These are phyloP conservation scores for Gentiana dahurica DNA, from an alignment of 257 asterid genomes.

Conservation along the genomic window DNA sequence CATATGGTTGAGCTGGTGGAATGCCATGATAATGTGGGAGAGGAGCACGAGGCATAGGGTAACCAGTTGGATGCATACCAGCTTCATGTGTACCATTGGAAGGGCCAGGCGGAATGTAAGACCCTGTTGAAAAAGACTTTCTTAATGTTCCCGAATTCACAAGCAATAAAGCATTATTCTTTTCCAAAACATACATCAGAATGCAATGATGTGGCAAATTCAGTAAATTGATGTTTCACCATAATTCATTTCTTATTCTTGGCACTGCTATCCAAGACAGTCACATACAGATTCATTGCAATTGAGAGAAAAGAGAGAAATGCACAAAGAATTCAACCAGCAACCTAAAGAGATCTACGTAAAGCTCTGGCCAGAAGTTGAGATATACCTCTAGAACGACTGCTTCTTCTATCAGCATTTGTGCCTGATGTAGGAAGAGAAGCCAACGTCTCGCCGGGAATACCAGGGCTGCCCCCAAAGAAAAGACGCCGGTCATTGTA, in stretches of 20 bases:
- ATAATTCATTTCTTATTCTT: too few relatives aligned
- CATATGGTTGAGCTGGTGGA: slow-evolving; percentile 79
- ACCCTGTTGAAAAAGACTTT: slow-evolving; percentile 41
- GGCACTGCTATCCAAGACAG: background rate
- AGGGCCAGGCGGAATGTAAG: slow-evolving; percentile 72
- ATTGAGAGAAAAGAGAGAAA: background rate
- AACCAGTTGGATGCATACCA: slow-evolving; percentile 77
- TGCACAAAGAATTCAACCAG: background rate
- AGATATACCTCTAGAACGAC: slow-evolving; percentile 73
- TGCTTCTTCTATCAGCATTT: slow-evolving; percentile 65
- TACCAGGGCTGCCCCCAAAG: slow-evolving; percentile 89
- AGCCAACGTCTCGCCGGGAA: slow-evolving; percentile 66
- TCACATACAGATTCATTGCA: background rate
- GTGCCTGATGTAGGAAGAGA: slow-evolving; percentile 41
- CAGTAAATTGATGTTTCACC: too few relatives aligned
- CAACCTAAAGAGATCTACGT: background rate
- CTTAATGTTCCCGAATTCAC: background rate
- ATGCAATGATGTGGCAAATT: too few relatives aligned
- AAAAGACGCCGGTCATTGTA: slow-evolving; percentile 82
- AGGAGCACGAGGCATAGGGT: slow-evolving; percentile 77
- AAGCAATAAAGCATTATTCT: background rate
- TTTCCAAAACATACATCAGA: too few relatives aligned
- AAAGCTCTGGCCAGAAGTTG: background rate
- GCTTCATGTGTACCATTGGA: slow-evolving; percentile 79
- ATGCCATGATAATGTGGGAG: slow-evolving; percentile 76